A percentile compares a stretch with the other conserved stretches of the same genome.
Evolutionary conservation across 345 rosid species (phyloP).

Genomic region (Noccaea caerulescens): DNA sequence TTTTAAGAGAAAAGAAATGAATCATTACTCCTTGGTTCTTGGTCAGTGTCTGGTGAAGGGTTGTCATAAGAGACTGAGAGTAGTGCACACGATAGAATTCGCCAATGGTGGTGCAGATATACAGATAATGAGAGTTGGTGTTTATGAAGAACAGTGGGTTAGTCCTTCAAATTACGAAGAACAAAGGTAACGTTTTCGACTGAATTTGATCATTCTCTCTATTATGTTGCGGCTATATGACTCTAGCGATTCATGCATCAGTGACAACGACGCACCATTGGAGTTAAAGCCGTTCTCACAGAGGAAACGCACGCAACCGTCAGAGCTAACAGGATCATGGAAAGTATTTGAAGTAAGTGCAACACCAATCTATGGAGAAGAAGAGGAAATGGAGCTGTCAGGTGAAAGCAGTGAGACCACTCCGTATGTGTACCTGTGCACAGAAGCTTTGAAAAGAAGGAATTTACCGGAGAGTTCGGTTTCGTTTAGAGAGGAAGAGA

Average conservation of each 20-base stretch:
- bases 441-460: conserved; percentile 79
- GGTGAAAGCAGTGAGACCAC: conserved; percentile 31
- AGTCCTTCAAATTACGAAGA: conserved; percentile 66
- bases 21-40: conserved; percentile 4
- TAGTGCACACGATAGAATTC: conserved; percentile 86
- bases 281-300: conserved; percentile 73
- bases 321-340: conserved; percentile 86
- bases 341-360: conserved; percentile 92
- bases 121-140: conserved; percentile 92
- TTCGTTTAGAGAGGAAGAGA: conserved; percentile 83
- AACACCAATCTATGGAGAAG: conserved; percentile 75
- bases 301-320: conserved; percentile 68
- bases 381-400: conserved; percentile 41
- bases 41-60: conserved; percentile 90
- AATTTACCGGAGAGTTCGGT: conserved; percentile 64
- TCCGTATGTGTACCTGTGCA: conserved; percentile 80
- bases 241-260: not conserved
- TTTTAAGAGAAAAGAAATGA: not conserved
- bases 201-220: conserved; percentile 3
- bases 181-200: conserved; percentile 53
- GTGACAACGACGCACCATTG: conserved; percentile 59
- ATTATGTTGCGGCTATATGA: no score
- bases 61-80: conserved; percentile 91
- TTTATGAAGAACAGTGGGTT: conserved; percentile 88
- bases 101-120: conserved; percentile 75